Evolutionary conservation across 768 basidiomycete genomes (phyloP).

Genomic region (Leccinum barrowsii): DNA sequence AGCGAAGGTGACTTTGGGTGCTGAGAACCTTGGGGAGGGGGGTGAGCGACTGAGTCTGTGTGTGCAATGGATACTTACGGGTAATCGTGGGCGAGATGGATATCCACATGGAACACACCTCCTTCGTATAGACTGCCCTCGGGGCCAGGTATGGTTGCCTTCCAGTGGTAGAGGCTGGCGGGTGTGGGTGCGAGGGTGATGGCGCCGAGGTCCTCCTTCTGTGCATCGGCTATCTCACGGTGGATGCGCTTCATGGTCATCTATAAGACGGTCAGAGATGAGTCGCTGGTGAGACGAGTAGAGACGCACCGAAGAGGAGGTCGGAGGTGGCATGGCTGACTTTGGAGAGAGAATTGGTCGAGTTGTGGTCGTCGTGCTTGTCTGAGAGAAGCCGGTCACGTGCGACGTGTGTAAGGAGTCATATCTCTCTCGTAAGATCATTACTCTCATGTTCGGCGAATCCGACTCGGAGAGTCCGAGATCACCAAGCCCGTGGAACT

Average conservation of each 20-base stretch:
- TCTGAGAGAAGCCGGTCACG: conserved; percentile 13
- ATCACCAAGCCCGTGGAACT: conserved; percentile 82
- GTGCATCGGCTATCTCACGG: conserved; percentile 74
- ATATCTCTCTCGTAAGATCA: conserved; percentile 6
- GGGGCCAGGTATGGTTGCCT: conserved; percentile 75
- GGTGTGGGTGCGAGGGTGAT: conserved; percentile 67
- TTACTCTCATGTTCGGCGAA: conserved; percentile 69
- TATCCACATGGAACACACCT: conserved; percentile 67
- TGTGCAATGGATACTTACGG: conserved; percentile 45
- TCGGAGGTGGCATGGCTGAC: conserved; percentile 25
- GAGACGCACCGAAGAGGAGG: conserved; percentile 23
- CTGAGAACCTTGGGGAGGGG: conserved; percentile 56
- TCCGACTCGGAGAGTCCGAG: conserved; percentile 76
- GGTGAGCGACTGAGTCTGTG: conserved; percentile 3
- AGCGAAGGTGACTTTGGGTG: conserved; percentile 71
- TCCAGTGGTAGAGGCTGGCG: conserved; percentile 69
- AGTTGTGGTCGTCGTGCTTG: not conserved
- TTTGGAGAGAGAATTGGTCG: not conserved
- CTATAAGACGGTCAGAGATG: conserved; percentile 26
- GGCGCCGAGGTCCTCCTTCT: conserved; percentile 77
- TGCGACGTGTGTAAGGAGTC: conserved; percentile 3
- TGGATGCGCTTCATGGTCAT: conserved; percentile 80
- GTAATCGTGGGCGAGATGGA: conserved; percentile 68
- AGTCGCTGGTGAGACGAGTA: no score
- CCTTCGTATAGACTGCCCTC: conserved; percentile 82